Conservation (phyloP, 495 filamentous ascomycete species). For the Xylaria scruposa region DNA sequence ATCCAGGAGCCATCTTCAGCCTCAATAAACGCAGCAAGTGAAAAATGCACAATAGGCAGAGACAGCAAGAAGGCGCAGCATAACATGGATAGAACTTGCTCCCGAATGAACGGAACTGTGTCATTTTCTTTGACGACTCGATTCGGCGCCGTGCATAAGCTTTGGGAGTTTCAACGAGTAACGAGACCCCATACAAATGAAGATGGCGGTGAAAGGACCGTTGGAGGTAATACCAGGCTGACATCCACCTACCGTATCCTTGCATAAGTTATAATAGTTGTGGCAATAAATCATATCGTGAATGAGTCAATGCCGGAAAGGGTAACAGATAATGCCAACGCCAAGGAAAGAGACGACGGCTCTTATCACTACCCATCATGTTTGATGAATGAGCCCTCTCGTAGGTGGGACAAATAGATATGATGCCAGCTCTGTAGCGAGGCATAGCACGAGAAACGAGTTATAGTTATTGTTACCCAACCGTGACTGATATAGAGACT, state of each 20-base stretch:
- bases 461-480: not conserved
- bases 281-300: not conserved
- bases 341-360: slow-evolving; percentile 9
- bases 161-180: slow-evolving; percentile 17
- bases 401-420: not conserved
- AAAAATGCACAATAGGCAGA: not conserved
- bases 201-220: slow-evolving; percentile 16
- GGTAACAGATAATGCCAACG: not conserved
- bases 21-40: not conserved
- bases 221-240: slow-evolving; percentile 15
- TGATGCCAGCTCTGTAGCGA: not conserved
- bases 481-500: not conserved
- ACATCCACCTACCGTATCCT: not conserved
- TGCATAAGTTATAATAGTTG: not conserved
- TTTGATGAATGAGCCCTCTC: not conserved
- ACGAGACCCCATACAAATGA: not conserved
- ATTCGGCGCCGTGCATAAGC: not conserved
- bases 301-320: not conserved
- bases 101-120: not conserved
- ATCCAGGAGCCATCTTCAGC: not conserved
- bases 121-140: not conserved
- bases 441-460: not conserved
- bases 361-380: not conserved
- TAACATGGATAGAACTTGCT: not conserved
- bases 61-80: not conserved